These are phyloP conservation scores for Harringtonia lauricola DNA, from an alignment of 2,329 filamentous ascomycete species.

Conservation along the genomic window DNA sequence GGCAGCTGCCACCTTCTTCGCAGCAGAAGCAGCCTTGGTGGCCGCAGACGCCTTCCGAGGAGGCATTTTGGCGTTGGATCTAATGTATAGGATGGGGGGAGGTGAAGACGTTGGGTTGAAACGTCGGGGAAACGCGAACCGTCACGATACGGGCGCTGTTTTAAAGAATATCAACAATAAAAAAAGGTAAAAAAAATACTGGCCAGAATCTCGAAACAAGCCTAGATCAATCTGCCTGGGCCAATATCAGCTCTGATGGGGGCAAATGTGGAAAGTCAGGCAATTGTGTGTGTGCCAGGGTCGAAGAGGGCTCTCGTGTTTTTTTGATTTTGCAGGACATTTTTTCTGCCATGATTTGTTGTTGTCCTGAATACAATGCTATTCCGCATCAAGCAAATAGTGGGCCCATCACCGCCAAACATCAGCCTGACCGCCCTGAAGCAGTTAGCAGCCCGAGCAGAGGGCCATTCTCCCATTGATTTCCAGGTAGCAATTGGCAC, in stretches of 20 bases:
- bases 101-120: neutral
- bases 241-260: neutral
- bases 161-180: neutral
- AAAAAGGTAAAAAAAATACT: neutral
- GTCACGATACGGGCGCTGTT: neutral
- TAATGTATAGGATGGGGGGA: neutral
- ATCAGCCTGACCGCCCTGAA: neutral
- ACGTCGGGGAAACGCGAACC: neutral
- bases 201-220: neutral
- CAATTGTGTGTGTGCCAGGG: neutral
- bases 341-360: slow-evolving; percentile 7
- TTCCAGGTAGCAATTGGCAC: too few species aligned
- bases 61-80: slow-evolving; percentile 8
- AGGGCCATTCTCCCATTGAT: too few species aligned
- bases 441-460: too few species aligned
- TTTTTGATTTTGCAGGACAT: neutral
- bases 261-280: neutral
- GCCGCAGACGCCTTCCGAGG: slow-evolving; percentile 5
- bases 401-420: neutral
- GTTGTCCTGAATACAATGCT: slow-evolving; percentile 2
- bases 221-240: neutral
- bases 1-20: slow-evolving; percentile 18
- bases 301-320: neutral
- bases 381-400: neutral
- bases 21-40: slow-evolving; percentile 14